These are phyloP conservation scores for Holtermanniella nyarrowii DNA, from an alignment of 768 basidiomycete species.

Conservation along the genomic window DNA sequence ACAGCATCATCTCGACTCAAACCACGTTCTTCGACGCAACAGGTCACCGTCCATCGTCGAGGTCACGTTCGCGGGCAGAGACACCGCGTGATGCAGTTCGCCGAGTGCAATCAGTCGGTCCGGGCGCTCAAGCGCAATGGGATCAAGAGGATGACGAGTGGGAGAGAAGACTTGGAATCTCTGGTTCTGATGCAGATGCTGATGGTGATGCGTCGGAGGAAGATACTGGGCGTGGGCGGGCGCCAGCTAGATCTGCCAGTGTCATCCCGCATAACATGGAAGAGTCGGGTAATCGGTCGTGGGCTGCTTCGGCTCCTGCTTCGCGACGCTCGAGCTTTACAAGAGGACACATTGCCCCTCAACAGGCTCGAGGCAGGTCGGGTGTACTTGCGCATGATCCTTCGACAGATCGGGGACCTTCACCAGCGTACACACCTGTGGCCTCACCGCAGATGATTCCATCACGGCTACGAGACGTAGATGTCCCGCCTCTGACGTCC, in stretches of 20 bases:
- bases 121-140: slow-evolving; percentile 32
- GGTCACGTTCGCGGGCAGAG: slow-evolving; percentile 12
- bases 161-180: slow-evolving; percentile 1
- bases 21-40: slow-evolving; percentile 61
- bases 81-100: slow-evolving; percentile 42
- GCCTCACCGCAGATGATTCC: neutral
- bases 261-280: slow-evolving; percentile 14
- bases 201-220: neutral
- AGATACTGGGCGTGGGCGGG: slow-evolving; percentile 1
- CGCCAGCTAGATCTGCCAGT: slow-evolving; percentile 15
- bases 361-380: neutral
- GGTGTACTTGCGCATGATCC: slow-evolving; percentile 2
- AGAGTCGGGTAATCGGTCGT: neutral
- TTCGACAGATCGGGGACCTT: slow-evolving; percentile 24
- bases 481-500: neutral
- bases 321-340: slow-evolving; percentile 18
- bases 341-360: no score
- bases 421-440: slow-evolving; percentile 36
- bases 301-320: slow-evolving; percentile 13
- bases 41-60: slow-evolving; percentile 21
- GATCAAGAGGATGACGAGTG: slow-evolving; percentile 14
- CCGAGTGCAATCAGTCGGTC: slow-evolving; percentile 49
- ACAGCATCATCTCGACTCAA: slow-evolving; percentile 59
- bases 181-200: neutral
- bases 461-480: neutral